phyloP scores from a whole-genome alignment of 176 grass and related monocot genomes.

The Musa itinerans region DNA sequence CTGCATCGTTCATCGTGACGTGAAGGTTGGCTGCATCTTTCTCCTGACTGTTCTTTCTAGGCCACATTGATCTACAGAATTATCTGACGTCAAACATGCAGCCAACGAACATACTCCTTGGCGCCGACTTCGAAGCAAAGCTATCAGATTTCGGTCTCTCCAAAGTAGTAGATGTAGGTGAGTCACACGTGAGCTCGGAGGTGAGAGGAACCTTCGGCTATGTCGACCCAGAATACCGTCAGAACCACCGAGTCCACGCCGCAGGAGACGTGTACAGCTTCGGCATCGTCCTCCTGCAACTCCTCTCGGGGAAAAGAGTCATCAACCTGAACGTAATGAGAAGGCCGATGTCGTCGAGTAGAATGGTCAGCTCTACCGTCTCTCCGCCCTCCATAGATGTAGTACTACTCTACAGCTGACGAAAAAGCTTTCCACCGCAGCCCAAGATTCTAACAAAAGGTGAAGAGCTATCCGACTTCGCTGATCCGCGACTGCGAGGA shows the following conservation, averaged over 20 bases:
- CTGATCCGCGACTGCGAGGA: conserved; percentile 44
- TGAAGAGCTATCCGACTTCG: conserved; percentile 37
- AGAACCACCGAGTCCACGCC: conserved; percentile 57
- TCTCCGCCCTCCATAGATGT: conserved; percentile 2
- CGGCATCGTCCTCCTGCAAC: conserved; percentile 57
- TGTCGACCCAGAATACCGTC: conserved; percentile 62
- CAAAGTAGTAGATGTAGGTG: conserved; percentile 39
- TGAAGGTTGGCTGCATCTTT: conserved; percentile 42
- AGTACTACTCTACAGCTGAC: no score
- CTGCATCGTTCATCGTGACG: conserved; percentile 68
- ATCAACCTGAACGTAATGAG: conserved; percentile 44
- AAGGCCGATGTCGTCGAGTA: conserved; percentile 50
- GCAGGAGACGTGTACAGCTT: conserved; percentile 69
- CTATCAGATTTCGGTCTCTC: conserved; percentile 59
- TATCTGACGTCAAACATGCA: conserved; percentile 1
- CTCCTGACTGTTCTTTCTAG: no score
- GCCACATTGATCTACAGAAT: no score
- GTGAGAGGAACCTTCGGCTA: conserved; percentile 76
- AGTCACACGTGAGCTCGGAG: conserved; percentile 53
- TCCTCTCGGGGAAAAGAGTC: conserved; percentile 44
- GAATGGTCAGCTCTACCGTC: conserved; percentile 31
- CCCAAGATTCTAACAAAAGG: conserved; percentile 36
- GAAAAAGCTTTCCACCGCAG: conserved; percentile 14
- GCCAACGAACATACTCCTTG: conserved; percentile 74
- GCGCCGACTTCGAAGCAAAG: conserved; percentile 47